Evolutionary conservation across 306 rosid species (phyloP), one percentile per base, ranked within the genome.

Genomic region (Vicia villosa): DNA sequence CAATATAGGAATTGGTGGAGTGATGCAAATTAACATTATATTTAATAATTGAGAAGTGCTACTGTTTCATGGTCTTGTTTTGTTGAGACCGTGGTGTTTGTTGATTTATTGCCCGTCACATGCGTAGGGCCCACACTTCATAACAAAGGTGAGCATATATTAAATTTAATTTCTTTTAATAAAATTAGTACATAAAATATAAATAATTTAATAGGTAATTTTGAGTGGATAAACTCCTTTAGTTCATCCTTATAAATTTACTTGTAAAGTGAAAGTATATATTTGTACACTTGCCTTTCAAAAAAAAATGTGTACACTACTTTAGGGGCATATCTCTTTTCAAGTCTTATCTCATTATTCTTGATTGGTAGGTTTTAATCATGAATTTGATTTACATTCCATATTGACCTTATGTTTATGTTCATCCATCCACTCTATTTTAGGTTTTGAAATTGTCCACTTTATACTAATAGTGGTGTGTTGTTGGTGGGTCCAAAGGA

Each of bases 311-410:
- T 26, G 30, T 26, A 26, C 30, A 26, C 30, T 26, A 26, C 3
- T 26, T 3, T 26, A 3, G 32, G 32, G 32, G 6, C 32, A 28
- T 28, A 4, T 28, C 32, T 28, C 6, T 28, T 28, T 28, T 32
- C 37, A 32, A 32, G 37, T 32, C 37, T 32, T 32, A 6, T 32
- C 8, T 32, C 8, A 32, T n/a, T n/a, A n/a, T 32, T 5, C 37
- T 32, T n/a, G n/a, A n/a, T n/a, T 32, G 37, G 1, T 32, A 61
- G 84, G 75, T 66, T 75, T 84, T 70, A 81, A 36, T 34, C 15
- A 77, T 73, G 82, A 16, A 59, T 59, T 82, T 75, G 80, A 82
- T 82, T 82, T 73, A 64, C 73, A 70, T 69, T 77, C 70, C 71
- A 75, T 69, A 66, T 79, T 73, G 67, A 28, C 83, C 63, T 79